A percentile compares a stretch with the other conserved stretches of the same genome.
Conservation (phyloP, 108 stramenopile species). For the Asterionellopsis glacialis region DNA sequence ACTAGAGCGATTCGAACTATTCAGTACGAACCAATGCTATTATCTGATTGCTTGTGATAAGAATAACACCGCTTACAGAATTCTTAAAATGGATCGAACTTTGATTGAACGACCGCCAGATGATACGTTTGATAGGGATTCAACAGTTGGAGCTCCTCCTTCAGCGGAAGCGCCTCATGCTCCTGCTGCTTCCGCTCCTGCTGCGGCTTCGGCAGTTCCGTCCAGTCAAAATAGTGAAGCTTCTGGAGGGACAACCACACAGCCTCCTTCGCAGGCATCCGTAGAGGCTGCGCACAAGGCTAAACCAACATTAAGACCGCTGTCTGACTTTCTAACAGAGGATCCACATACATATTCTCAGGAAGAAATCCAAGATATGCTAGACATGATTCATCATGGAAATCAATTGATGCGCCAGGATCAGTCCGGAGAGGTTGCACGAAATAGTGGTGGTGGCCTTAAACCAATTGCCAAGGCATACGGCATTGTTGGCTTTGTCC, state of each 20-base stretch:
- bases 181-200: background rate
- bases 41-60: slow-evolving; percentile 76
- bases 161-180: slow-evolving; percentile 15
- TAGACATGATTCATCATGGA: slow-evolving; percentile 88
- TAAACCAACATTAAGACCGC: slow-evolving; percentile 54
- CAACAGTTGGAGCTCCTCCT: background rate
- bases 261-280: background rate
- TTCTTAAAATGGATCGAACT: slow-evolving; percentile 85
- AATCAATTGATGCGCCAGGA: slow-evolving; percentile 27
- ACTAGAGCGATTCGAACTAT: slow-evolving; percentile 76
- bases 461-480: slow-evolving; percentile 85
- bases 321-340: slow-evolving; percentile 70
- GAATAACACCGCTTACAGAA: slow-evolving; percentile 52
- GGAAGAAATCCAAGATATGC: slow-evolving; percentile 74
- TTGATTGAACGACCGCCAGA: slow-evolving; percentile 64
- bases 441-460: slow-evolving; percentile 40
- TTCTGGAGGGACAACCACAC: background rate
- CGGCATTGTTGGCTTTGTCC: slow-evolving; percentile 88
- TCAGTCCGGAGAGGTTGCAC: background rate
- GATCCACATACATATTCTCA: slow-evolving; percentile 79
- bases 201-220: background rate
- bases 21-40: slow-evolving; percentile 74
- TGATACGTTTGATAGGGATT: background rate
- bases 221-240: slow-evolving; percentile 1
- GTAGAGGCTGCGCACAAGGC: slow-evolving; percentile 17